Conservation (phyloP, 352 stramenopile species). For the Elongisporangium anandrum region DNA sequence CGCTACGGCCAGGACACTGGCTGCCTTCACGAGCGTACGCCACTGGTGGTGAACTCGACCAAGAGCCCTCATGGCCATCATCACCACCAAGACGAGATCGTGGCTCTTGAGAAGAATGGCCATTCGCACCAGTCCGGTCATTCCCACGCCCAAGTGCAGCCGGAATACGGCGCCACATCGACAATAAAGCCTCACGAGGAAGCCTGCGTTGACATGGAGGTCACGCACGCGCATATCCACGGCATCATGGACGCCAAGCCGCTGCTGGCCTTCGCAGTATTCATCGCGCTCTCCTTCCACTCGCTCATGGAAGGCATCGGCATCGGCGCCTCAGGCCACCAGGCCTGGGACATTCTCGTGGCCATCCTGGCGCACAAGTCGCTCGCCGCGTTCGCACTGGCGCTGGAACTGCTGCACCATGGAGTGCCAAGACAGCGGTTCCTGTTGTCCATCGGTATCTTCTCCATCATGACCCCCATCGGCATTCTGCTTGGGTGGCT, state of each 20-base stretch:
- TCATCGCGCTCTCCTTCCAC: conserved; percentile 78
- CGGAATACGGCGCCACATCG: conserved; percentile 13
- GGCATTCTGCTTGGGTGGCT: conserved; percentile 63
- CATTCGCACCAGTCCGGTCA: conserved; percentile 6
- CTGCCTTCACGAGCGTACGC: conserved; percentile 16
- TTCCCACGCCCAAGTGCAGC: conserved; percentile 8
- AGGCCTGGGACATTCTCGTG: conserved; percentile 72
- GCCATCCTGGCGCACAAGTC: conserved; percentile 84
- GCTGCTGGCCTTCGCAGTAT: conserved; percentile 68
- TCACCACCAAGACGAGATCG: conserved; percentile 19
- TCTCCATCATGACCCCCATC: conserved; percentile 71
- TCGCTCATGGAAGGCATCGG: conserved; percentile 85
- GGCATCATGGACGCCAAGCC: conserved; percentile 59
- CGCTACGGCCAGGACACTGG: conserved; percentile 22
- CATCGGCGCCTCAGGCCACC: conserved; percentile 51
- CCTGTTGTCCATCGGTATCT: conserved; percentile 40
- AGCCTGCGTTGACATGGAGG: conserved; percentile 11
- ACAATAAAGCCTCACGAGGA: conserved; percentile 11
- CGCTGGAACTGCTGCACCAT: conserved; percentile 70
- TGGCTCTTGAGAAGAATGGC: conserved; percentile 15
- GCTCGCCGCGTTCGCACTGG: conserved; percentile 66
- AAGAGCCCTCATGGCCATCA: conserved; percentile 9
- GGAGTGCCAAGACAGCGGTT: conserved; percentile 31
- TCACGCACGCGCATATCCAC: conserved; percentile 57
- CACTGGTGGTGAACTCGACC: conserved; percentile 17